These are phyloP conservation scores for Diplodia intermedia DNA, from an alignment of 2,329 filamentous ascomycete genomes.

Conservation along the genomic window DNA sequence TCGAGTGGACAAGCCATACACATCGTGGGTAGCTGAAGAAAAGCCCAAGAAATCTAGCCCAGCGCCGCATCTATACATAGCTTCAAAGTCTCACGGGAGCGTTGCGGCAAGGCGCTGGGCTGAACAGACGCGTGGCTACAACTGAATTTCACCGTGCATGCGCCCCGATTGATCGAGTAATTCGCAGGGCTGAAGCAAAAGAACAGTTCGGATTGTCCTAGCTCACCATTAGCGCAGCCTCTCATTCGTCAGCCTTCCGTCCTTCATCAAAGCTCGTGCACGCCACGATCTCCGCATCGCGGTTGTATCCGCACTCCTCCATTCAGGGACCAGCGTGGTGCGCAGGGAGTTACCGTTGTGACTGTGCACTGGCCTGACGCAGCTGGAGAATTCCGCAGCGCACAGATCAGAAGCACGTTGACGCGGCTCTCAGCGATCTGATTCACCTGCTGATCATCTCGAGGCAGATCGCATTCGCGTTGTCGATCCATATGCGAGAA, in stretches of 20 bases:
- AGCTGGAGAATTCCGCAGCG: background rate
- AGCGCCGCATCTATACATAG: background rate
- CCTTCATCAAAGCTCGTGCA: background rate
- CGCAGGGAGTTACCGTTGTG: background rate
- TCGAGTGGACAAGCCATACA: slow-evolving; percentile 3
- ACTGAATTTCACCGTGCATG: background rate
- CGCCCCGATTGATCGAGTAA: background rate
- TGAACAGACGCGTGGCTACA: background rate
- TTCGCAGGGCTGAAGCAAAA: background rate
- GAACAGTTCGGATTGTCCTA: background rate
- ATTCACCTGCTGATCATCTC: background rate
- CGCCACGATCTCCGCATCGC: background rate
- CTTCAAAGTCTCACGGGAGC: background rate
- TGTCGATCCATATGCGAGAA: background rate
- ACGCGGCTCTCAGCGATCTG: background rate
- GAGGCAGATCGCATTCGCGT: background rate
- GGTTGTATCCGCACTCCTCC: slow-evolving; percentile 3
- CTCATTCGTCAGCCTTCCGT: background rate
- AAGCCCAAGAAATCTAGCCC: background rate
- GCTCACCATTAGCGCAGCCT: background rate
- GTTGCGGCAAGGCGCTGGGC: slow-evolving; percentile 5
- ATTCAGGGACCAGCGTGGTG: background rate
- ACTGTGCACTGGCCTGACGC: background rate
- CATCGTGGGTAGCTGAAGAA: slow-evolving; percentile 3
- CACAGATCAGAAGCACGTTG: background rate